Evolutionary conservation across 2,329 filamentous ascomycete genomes (phyloP).

Genomic region (Ramularia collo-cygni): DNA sequence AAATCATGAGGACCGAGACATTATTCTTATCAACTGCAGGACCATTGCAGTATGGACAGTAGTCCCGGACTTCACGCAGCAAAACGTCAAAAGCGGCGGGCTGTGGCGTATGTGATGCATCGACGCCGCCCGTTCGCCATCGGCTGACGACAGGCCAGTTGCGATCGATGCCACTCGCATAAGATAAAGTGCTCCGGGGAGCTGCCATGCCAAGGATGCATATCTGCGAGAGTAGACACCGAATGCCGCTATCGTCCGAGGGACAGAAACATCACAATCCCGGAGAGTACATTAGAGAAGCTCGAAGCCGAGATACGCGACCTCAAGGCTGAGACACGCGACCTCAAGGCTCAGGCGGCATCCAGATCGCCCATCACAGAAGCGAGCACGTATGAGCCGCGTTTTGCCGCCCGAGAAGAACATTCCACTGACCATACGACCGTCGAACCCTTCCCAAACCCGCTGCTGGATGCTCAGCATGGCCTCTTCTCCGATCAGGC

Average conservation of each 20-base stretch:
- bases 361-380: no score
- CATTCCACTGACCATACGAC: no score
- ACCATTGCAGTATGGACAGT: background rate
- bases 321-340: background rate
- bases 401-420: no score
- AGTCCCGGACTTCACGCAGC: background rate
- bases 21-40: background rate
- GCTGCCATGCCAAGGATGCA: slow-evolving; percentile 19
- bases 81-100: slow-evolving; percentile 13
- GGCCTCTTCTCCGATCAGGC: slow-evolving; percentile 10
- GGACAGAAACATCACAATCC: slow-evolving; percentile 20
- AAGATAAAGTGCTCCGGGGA: slow-evolving; percentile 26
- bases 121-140: background rate
- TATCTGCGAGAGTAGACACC: slow-evolving; percentile 14
- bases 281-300: slow-evolving; percentile 20
- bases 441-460: slow-evolving; percentile 13
- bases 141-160: slow-evolving; percentile 9
- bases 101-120: slow-evolving; percentile 6
- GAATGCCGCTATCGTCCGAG: slow-evolving; percentile 18
- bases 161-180: slow-evolving; percentile 21
- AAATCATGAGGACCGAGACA: background rate
- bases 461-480: slow-evolving; percentile 20
- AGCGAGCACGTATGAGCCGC: no score
- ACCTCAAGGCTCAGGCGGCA: background rate
- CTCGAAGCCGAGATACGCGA: slow-evolving; percentile 18